phyloP scores from a whole-genome alignment of 495 filamentous ascomycete species.

The Staphylotrichum longicolle region DNA sequence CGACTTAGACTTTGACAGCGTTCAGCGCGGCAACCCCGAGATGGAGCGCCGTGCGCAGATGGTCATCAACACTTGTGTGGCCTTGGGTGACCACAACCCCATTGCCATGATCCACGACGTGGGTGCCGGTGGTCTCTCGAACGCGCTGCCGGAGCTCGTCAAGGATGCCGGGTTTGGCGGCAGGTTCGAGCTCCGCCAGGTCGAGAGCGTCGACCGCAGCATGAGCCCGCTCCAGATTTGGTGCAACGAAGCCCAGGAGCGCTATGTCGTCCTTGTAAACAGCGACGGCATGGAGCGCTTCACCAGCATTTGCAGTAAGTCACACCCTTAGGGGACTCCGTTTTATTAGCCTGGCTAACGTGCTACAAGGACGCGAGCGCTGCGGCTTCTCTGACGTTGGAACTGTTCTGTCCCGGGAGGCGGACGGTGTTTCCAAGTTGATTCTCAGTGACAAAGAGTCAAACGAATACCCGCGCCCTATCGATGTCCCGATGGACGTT shows the following conservation, averaged over 20 bases:
- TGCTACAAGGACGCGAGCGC: slow-evolving; percentile 61
- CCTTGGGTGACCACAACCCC: slow-evolving; percentile 77
- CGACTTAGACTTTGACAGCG: slow-evolving; percentile 92
- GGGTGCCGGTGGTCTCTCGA: slow-evolving; percentile 90
- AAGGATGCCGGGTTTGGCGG: slow-evolving; percentile 88
- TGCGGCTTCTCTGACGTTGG: slow-evolving; percentile 95
- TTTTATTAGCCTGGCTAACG: slow-evolving; percentile 16
- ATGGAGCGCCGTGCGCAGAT: slow-evolving; percentile 92
- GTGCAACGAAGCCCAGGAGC: slow-evolving; percentile 95
- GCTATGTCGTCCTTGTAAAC: slow-evolving; percentile 85
- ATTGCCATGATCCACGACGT: slow-evolving; percentile 98
- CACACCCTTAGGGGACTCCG: not conserved
- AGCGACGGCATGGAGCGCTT: slow-evolving; percentile 77
- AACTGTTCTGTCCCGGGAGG: slow-evolving; percentile 63
- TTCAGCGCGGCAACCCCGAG: slow-evolving; percentile 92
- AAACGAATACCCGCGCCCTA: slow-evolving; percentile 69
- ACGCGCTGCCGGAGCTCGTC: slow-evolving; percentile 82
- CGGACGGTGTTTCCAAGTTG: slow-evolving; percentile 62
- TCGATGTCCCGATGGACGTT: slow-evolving; percentile 86
- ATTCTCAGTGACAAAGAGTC: slow-evolving; percentile 82
- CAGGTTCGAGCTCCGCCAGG: slow-evolving; percentile 83
- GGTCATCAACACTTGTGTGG: slow-evolving; percentile 90
- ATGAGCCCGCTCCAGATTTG: slow-evolving; percentile 96
- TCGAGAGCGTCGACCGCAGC: slow-evolving; percentile 82
- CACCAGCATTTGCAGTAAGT: slow-evolving; percentile 69